Evolutionary conservation across 139 green algal genomes (phyloP).

Genomic region (Chlamydomonas sphaeroides): DNA sequence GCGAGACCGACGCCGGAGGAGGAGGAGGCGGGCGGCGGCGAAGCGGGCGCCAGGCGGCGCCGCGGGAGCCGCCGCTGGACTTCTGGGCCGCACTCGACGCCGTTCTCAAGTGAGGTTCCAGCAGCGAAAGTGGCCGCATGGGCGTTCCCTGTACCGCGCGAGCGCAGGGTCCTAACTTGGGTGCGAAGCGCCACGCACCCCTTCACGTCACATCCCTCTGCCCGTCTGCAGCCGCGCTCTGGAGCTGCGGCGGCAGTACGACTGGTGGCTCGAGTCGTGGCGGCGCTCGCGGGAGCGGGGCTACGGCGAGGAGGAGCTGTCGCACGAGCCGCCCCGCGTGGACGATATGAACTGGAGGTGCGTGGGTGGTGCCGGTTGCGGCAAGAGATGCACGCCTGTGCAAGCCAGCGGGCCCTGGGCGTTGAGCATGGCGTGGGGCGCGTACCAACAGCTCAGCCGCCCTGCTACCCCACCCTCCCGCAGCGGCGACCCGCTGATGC

Average conservation of each 20-base stretch:
- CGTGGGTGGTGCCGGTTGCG: too few species aligned
- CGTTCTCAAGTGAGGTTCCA: constrained; percentile 7
- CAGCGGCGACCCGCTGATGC: constrained; percentile 6
- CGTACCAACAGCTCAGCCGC: too few species aligned
- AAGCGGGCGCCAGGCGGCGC: neutral
- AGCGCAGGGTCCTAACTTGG: too few species aligned
- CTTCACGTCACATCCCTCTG: neutral
- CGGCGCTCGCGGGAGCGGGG: neutral
- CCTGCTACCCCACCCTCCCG: neutral
- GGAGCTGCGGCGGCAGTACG: constrained; percentile 11
- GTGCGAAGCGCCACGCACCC: too few species aligned
- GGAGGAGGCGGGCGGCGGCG: neutral
- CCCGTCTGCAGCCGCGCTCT: neutral
- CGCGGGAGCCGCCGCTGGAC: neutral
- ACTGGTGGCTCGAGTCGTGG: constrained; percentile 2
- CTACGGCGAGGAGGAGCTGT: constrained; percentile 11
- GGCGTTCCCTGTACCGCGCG: too few species aligned
- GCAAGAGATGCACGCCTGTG: too few species aligned
- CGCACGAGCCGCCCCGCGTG: neutral
- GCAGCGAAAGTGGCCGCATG: too few species aligned
- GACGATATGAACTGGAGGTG: constrained; percentile 31
- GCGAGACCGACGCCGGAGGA: neutral
- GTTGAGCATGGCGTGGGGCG: too few species aligned
- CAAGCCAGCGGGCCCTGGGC: too few species aligned
- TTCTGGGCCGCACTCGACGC: constrained; percentile 1